Conservation (phyloP, 208 protist species). For the Naegleria lovaniensis region DNA sequence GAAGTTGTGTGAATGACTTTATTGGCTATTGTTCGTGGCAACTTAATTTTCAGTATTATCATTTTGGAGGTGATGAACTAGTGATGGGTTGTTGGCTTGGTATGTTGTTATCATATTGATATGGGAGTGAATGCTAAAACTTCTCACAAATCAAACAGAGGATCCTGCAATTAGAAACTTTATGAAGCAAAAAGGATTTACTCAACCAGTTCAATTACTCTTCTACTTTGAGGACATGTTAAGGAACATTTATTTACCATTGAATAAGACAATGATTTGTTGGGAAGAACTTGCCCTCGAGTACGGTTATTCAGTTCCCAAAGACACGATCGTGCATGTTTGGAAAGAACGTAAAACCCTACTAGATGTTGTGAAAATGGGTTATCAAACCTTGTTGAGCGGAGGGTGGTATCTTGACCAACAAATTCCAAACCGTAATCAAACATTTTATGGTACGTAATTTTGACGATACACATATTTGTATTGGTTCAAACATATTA, state of each 20-base stretch:
- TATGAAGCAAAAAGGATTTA: neutral
- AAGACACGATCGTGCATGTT: conserved; percentile 35
- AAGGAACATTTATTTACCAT: neutral
- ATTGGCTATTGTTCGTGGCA: neutral
- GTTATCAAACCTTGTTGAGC: conserved; percentile 24
- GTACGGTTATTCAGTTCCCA: neutral
- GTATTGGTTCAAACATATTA: too few species aligned
- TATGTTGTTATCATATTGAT: neutral
- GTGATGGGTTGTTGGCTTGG: neutral
- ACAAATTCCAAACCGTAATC: conserved; percentile 24
- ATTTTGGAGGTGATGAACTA: conserved; percentile 31
- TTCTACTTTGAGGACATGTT: neutral
- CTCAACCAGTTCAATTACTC: neutral
- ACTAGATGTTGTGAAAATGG: neutral
- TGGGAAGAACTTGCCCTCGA: conserved; percentile 32
- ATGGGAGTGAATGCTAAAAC: neutral
- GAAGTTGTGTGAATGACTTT: neutral
- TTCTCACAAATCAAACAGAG: neutral
- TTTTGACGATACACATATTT: too few species aligned
- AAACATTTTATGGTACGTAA: neutral
- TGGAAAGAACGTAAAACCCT: conserved; percentile 28
- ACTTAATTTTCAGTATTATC: neutral
- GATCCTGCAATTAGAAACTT: neutral
- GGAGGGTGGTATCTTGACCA: conserved; percentile 38
- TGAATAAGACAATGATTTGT: neutral